Conservation (phyloP, 1,284 basidiomycete genomes). For the Fomitopsis schrenkii region DNA sequence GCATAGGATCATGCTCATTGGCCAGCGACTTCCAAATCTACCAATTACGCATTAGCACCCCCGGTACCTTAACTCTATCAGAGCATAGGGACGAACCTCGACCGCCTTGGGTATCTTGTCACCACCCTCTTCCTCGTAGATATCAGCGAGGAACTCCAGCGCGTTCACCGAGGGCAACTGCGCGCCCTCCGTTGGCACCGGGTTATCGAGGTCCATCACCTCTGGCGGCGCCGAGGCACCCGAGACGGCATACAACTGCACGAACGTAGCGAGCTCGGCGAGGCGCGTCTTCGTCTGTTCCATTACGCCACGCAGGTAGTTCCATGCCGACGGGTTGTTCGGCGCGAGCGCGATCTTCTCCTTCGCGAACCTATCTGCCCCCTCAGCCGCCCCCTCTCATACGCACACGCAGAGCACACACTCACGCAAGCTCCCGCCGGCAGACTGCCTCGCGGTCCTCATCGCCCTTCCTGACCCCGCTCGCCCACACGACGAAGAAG, state of each 20-base stretch:
- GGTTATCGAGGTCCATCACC: conserved; percentile 72
- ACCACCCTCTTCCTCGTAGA: conserved; percentile 56
- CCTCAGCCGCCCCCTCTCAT: conserved; percentile 2
- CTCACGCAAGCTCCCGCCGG: conserved; percentile 70
- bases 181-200: conserved; percentile 60
- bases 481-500: conserved; percentile 86
- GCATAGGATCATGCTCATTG: conserved; percentile 69
- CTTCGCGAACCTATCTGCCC: conserved; percentile 50
- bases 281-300: conserved; percentile 58
- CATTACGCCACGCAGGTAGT: conserved; percentile 82
- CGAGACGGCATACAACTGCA: conserved; percentile 55
- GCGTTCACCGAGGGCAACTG: conserved; percentile 74
- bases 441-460: conserved; percentile 53
- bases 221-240: conserved; percentile 28
- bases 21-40: conserved; percentile 74
- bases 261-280: conserved; percentile 52
- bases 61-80: not conserved
- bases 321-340: conserved; percentile 93
- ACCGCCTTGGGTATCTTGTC: conserved; percentile 44
- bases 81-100: conserved; percentile 35
- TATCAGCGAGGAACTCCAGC: conserved; percentile 85
- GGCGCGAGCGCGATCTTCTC: conserved; percentile 82
- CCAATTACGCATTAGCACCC: not conserved
- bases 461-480: conserved; percentile 55
- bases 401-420: conserved; percentile 7